Conservation (phyloP, 1,139 yeast species). For the Yamadazyma songkhlaensis region DNA sequence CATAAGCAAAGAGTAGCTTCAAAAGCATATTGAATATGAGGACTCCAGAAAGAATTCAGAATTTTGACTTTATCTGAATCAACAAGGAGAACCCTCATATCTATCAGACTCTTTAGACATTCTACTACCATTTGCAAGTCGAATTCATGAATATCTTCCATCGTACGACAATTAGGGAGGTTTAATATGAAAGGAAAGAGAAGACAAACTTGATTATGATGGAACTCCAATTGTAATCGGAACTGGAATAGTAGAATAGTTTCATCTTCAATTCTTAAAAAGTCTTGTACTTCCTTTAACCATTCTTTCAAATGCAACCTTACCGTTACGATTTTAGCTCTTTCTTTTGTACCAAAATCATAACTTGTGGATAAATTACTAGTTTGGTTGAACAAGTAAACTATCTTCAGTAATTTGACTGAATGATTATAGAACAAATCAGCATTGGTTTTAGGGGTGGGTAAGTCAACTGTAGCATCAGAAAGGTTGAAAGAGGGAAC, state of each 20-base stretch:
- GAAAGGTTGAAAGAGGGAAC: conserved; percentile 10
- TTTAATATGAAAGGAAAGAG: conserved; percentile 5
- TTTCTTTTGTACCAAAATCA: neutral
- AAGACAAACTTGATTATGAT: conserved; percentile 1
- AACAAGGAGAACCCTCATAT: neutral
- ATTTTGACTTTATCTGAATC: conserved; percentile 4
- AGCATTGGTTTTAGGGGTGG: neutral
- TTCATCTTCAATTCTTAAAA: conserved; percentile 1
- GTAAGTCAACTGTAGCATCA: conserved; percentile 6
- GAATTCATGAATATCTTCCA: conserved; percentile 2
- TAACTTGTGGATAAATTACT: neutral
- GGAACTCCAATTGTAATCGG: conserved; percentile 6
- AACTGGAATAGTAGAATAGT: conserved; percentile 1
- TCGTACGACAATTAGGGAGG: neutral
- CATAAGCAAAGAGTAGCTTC: conserved; percentile 9
- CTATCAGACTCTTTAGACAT: conserved; percentile 3
- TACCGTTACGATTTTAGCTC: conserved; percentile 3
- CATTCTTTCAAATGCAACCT: conserved; percentile 5
- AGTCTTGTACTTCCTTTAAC: conserved; percentile 1
- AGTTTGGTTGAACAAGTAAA: conserved; percentile 3
- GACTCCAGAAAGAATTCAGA: conserved; percentile 9
- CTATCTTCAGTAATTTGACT: conserved; percentile 4
- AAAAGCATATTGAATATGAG: conserved; percentile 8
- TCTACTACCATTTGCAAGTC: conserved; percentile 7
- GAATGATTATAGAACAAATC: conserved; percentile 2